Conservation (phyloP, 2,329 filamentous ascomycete genomes). For the Graphilbum ipis-grandicollis region DNA sequence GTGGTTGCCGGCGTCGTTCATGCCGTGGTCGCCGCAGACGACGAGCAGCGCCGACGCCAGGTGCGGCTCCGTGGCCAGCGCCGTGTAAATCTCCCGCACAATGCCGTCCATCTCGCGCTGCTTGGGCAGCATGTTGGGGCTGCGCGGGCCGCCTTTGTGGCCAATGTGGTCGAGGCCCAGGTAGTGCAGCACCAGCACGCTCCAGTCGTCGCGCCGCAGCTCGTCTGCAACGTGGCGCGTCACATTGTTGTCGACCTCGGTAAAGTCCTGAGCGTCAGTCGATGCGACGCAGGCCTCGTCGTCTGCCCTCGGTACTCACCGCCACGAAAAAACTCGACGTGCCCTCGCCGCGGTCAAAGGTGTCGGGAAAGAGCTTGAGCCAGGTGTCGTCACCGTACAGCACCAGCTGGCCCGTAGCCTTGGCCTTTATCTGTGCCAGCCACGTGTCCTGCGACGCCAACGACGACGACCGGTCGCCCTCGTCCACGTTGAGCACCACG, state of each 20-base stretch:
- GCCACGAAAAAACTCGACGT: constrained; percentile 98
- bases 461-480: constrained; percentile 80
- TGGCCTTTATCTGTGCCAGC: constrained; percentile 79
- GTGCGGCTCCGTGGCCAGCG: constrained; percentile 53
- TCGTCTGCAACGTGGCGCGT: constrained; percentile 74
- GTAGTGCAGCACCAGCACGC: constrained; percentile 86
- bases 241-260: constrained; percentile 94
- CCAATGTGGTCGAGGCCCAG: constrained; percentile 94
- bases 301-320: constrained; percentile 14
- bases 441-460: constrained; percentile 85
- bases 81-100: constrained; percentile 48
- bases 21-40: constrained; percentile 89
- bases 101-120: constrained; percentile 57
- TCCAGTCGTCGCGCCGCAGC: constrained; percentile 67
- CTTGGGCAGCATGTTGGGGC: constrained; percentile 82
- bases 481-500: constrained; percentile 89
- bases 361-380: constrained; percentile 86
- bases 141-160: constrained; percentile 75
- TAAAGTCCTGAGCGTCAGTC: constrained; percentile 47
- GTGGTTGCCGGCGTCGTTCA: constrained; percentile 97
- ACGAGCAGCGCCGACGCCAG: constrained; percentile 67
- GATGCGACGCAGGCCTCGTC: background rate
- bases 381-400: constrained; percentile 98
- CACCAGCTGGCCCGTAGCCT: constrained; percentile 54
- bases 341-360: constrained; percentile 75